Base-by-base conservation (phyloP, 2,329 filamentous ascomycete species). In the Phyllosticta capitalensis region DNA sequence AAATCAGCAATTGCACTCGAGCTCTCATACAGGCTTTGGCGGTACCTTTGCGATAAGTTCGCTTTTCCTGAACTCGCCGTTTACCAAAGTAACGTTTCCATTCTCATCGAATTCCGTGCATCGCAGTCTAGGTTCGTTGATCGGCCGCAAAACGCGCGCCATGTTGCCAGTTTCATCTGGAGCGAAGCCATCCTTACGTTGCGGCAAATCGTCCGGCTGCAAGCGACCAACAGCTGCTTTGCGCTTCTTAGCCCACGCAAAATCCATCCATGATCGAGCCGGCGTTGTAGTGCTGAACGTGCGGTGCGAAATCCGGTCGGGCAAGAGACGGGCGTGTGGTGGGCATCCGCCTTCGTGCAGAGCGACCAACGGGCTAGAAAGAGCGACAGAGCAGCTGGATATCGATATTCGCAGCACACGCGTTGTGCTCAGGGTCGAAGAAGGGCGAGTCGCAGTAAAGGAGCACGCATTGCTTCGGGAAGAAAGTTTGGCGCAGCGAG, bases 61-160 rank as follows among this genome's bases (percentile, higher is more conserved):
- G 68, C 86, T 94, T 80, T 99, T 99, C 76, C 94, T 95, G 75
- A 96, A 97, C 73, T 97, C 94, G 61, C 91, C 90, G 70, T 95
- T 95, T 20, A 95, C 88, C 61, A 97, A 79, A 20, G 92, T 95
- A 24, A 96, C 91, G 67, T 95, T 88, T 49, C 94, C 94, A 68
- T 89, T 84, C 71, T 92, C 90, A 67, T 97, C 91, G 61, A 97
- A 89, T 73, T 99, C 94, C 0, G 94, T 99, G 71, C 94, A 99
- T 58, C 94, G 83, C 65, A 99, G 78, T 61, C 90, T 86, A 28
- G 92, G 83, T 72, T 96, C 91, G 60, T 92, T 87, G 24, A 88
- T 86, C 2, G 89, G 87, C 74, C 92, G 94, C 67, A 90, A 79
- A 52, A 86, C 83, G 50, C 90, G 83, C 50, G 87, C 86, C 55